These are phyloP conservation scores for Chionographis japonica DNA, from an alignment of 106 monocot species.

Conservation along the genomic window DNA sequence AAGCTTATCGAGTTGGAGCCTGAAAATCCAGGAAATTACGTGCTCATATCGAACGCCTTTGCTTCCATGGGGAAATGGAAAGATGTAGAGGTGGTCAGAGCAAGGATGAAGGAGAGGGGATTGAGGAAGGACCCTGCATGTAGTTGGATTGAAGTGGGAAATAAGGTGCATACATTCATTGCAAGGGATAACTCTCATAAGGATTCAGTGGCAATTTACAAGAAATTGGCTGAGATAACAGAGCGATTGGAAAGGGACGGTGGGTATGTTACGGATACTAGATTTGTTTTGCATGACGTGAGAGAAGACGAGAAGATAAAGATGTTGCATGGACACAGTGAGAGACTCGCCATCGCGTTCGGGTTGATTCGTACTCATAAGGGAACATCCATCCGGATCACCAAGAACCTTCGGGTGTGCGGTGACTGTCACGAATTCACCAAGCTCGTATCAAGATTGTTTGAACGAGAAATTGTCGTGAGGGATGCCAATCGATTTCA, in stretches of 20 bases:
- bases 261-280: conserved; percentile 47
- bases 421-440: conserved; percentile 78
- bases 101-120: conserved; percentile 47
- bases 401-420: conserved; percentile 84
- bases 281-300: conserved; percentile 48
- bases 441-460: conserved; percentile 50
- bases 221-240: conserved; percentile 58
- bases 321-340: conserved; percentile 57
- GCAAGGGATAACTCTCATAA: conserved; percentile 56
- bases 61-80: conserved; percentile 63
- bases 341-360: conserved; percentile 69
- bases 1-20: conserved; percentile 76
- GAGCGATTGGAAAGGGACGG: conserved; percentile 31
- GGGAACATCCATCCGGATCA: conserved; percentile 47
- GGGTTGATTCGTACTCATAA: conserved; percentile 40
- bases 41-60: conserved; percentile 68
- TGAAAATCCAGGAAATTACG: conserved; percentile 72
- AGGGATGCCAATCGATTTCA: conserved; percentile 82
- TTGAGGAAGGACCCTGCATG: conserved; percentile 68
- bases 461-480: conserved; percentile 43
- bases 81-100: conserved; percentile 49
- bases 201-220: conserved; percentile 36
- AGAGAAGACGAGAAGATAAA: conserved; percentile 48
- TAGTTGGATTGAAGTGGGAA: conserved; percentile 74
- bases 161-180: conserved; percentile 54